Conservation (phyloP, 371 early-diverging fungal species). For the Umbelopsis sp. region DNA sequence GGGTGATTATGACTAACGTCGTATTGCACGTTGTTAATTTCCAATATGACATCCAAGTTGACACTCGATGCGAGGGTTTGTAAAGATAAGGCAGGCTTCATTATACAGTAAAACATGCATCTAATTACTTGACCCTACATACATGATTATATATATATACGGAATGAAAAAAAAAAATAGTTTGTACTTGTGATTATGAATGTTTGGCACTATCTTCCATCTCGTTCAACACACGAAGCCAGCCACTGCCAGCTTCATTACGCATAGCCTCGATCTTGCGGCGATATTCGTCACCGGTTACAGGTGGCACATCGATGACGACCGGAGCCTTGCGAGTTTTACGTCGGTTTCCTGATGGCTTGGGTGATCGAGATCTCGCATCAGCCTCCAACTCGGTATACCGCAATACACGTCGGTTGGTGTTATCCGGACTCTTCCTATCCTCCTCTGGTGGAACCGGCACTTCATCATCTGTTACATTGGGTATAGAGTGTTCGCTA, state of each 20-base stretch:
- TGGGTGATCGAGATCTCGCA: slow-evolving; percentile 15
- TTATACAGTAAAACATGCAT: no score
- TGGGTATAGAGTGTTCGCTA: slow-evolving; percentile 23
- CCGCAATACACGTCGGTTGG: slow-evolving; percentile 45
- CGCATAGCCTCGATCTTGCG: slow-evolving; percentile 64
- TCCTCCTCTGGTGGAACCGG: neutral
- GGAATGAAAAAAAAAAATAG: no score
- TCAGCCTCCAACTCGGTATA: slow-evolving; percentile 42
- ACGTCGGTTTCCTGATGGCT: slow-evolving; percentile 6
- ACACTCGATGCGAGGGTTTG: no score
- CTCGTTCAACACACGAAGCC: slow-evolving; percentile 65
- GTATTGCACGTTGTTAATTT: neutral
- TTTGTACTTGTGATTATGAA: slow-evolving; percentile 1
- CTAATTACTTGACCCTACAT: no score
- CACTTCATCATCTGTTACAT: slow-evolving; percentile 18
- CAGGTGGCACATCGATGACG: slow-evolving; percentile 18
- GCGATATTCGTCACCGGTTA: slow-evolving; percentile 46
- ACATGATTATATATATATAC: no score
- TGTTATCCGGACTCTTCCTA: slow-evolving; percentile 26
- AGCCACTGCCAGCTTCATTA: slow-evolving; percentile 64
- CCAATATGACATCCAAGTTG: neutral
- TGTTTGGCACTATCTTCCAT: slow-evolving; percentile 47
- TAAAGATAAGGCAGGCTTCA: no score
- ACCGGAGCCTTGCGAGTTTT: slow-evolving; percentile 23
- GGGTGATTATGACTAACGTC: neutral